Evolutionary conservation across 2,329 filamentous ascomycete genomes (phyloP).

Genomic region (Fusarium sp.): DNA sequence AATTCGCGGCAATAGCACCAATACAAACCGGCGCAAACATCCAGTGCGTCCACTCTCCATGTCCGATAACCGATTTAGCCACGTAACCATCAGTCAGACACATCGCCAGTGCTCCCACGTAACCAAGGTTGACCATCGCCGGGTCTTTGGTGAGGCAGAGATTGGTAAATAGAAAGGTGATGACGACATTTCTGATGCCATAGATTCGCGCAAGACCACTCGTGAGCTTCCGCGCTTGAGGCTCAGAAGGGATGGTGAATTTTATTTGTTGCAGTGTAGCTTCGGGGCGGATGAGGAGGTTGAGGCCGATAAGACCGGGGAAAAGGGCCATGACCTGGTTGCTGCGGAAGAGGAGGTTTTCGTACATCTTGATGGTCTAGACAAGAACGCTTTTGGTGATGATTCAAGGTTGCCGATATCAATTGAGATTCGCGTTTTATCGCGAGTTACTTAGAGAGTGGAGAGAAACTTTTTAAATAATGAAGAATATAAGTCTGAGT

Average conservation of each 20-base stretch:
- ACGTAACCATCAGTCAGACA: slow-evolving; percentile 13
- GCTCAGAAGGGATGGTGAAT: neutral
- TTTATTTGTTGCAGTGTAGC: neutral
- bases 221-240: slow-evolving; percentile 3
- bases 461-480: neutral
- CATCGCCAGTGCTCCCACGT: slow-evolving; percentile 1
- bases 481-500: neutral
- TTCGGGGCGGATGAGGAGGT: slow-evolving; percentile 14
- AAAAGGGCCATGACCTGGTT: neutral
- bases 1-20: neutral
- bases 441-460: no score
- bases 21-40: slow-evolving; percentile 1
- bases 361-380: neutral
- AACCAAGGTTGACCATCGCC: neutral
- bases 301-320: slow-evolving; percentile 15
- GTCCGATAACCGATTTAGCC: neutral
- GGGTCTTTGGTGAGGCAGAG: neutral
- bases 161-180: neutral
- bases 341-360: neutral
- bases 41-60: slow-evolving; percentile 23
- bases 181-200: slow-evolving; percentile 14
- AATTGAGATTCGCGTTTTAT: no score
- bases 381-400: neutral
- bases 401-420: neutral
- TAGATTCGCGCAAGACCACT: slow-evolving; percentile 2